phyloP scores from a whole-genome alignment of 805 yeast genomes.

The Cyberlindnera mississippiensis region DNA sequence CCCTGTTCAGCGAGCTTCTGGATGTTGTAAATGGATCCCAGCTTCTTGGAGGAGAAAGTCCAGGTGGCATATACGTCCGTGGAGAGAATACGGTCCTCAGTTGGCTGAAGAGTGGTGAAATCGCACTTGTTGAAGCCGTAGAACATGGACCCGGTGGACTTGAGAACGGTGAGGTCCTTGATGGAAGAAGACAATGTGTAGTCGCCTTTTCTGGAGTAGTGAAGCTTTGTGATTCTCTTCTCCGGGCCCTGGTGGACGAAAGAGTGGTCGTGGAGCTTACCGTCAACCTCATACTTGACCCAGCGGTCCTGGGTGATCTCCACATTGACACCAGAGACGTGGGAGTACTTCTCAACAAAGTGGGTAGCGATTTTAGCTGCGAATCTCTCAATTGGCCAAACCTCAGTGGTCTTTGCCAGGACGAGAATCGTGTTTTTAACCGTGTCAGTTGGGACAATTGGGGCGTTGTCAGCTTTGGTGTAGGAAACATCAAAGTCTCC shows the following conservation, averaged over 20 bases:
- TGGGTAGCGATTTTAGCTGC: constrained; percentile 83
- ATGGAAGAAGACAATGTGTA: constrained; percentile 62
- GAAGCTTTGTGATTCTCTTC: constrained; percentile 56
- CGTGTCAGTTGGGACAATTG: constrained; percentile 93
- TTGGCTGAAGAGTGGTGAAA: constrained; percentile 81
- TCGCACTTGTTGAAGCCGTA: constrained; percentile 84
- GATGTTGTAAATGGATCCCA: constrained; percentile 49
- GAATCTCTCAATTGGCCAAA: constrained; percentile 88
- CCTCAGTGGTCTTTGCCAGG: constrained; percentile 77
- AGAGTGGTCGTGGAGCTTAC: constrained; percentile 77
- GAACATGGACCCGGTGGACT: constrained; percentile 91
- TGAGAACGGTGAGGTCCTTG: constrained; percentile 77
- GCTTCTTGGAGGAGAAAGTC: constrained; percentile 53
- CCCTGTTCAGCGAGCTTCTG: constrained; percentile 51
- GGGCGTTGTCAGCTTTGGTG: constrained; percentile 82
- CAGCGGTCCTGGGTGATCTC: constrained; percentile 71
- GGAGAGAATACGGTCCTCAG: constrained; percentile 79
- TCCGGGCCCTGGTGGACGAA: constrained; percentile 84
- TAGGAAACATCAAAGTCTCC: constrained; percentile 80
- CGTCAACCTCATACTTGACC: constrained; percentile 72
- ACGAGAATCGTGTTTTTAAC: constrained; percentile 84
- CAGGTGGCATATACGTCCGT: constrained; percentile 79
- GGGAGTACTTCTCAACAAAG: constrained; percentile 71
- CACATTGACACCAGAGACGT: constrained; percentile 68
- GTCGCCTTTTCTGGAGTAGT: constrained; percentile 48